These are phyloP conservation scores for Cenchrus purpureus DNA, from an alignment of 176 grass and related monocot species.

Conservation along the genomic window DNA sequence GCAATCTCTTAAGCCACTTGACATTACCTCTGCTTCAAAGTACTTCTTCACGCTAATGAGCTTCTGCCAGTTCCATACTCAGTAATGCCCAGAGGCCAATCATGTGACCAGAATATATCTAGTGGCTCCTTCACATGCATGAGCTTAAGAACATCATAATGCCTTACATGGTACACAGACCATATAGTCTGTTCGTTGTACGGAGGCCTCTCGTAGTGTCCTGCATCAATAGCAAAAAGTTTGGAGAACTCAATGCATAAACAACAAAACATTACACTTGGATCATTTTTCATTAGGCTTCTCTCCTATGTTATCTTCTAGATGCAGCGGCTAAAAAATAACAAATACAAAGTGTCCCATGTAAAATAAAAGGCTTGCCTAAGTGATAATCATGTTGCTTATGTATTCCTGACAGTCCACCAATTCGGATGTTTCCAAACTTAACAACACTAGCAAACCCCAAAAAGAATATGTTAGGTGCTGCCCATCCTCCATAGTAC, in stretches of 20 bases:
- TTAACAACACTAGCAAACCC: slow-evolving; percentile 86
- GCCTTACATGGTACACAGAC: slow-evolving; percentile 83
- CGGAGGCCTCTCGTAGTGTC: slow-evolving; percentile 85
- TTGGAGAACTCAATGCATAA: slow-evolving; percentile 15
- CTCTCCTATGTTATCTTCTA: background rate
- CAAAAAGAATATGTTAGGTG: slow-evolving; percentile 94
- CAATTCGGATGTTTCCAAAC: slow-evolving; percentile 93
- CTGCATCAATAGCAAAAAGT: slow-evolving; percentile 42
- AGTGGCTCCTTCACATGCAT: slow-evolving; percentile 78
- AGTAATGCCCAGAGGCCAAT: slow-evolving; percentile 95
- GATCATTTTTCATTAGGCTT: slow-evolving; percentile 24
- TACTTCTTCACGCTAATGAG: slow-evolving; percentile 55
- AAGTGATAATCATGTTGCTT: slow-evolving; percentile 55
- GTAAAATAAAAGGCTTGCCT: slow-evolving; percentile 59
- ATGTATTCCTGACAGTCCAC: slow-evolving; percentile 90
- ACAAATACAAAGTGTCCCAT: background rate
- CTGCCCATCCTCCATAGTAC: slow-evolving; percentile 97
- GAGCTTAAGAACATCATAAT: slow-evolving; percentile 89
- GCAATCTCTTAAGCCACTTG: slow-evolving; percentile 8
- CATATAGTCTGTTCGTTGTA: slow-evolving; percentile 63
- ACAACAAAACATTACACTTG: background rate
- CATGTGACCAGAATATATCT: slow-evolving; percentile 96
- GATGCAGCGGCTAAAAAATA: slow-evolving; percentile 14
- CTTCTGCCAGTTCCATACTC: slow-evolving; percentile 85
- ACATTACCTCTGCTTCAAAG: slow-evolving; percentile 72